phyloP scores from a whole-genome alignment of 2,329 filamentous ascomycete genomes.

The Penicillium oxalicum region DNA sequence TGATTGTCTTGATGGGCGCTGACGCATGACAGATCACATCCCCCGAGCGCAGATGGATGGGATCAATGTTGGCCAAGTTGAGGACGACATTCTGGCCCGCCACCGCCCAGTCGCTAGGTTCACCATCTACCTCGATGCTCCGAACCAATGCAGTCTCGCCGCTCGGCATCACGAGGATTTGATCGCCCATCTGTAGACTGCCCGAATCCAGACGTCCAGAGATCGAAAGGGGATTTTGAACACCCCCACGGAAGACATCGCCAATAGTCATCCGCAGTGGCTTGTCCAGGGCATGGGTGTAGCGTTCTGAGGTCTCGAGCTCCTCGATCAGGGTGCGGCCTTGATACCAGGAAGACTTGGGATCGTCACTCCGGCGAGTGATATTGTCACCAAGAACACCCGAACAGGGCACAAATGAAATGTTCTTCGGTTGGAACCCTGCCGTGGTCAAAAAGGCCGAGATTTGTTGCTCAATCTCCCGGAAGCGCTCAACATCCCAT shows the following conservation, averaged over 20 bases:
- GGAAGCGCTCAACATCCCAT: conserved; percentile 78
- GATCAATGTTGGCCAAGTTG: conserved; percentile 79
- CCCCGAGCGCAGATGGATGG: conserved; percentile 72
- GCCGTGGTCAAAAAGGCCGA: conserved; percentile 74
- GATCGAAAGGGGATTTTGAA: conserved; percentile 75
- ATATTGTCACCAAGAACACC: conserved; percentile 88
- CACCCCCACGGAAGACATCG: conserved; percentile 75
- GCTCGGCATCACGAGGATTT: conserved; percentile 71
- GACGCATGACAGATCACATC: conserved; percentile 75
- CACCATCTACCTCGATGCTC: conserved; percentile 68
- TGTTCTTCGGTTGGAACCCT: conserved; percentile 73
- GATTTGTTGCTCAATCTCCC: conserved; percentile 79
- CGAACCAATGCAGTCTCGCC: conserved; percentile 77
- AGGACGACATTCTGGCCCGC: conserved; percentile 83
- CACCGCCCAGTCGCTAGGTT: conserved; percentile 77
- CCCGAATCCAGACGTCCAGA: conserved; percentile 82
- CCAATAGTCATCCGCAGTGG: conserved; percentile 80
- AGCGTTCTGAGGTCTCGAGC: conserved; percentile 74
- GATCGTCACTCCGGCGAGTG: conserved; percentile 42
- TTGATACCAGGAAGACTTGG: conserved; percentile 67
- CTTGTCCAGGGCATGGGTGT: conserved; percentile 63
- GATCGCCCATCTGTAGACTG: conserved; percentile 76
- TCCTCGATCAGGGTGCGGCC: conserved; percentile 76
- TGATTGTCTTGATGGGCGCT: conserved; percentile 63
- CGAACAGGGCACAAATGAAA: conserved; percentile 83